Conservation (phyloP, 2,329 filamentous ascomycete species). For the Hypoxylon sp. region DNA sequence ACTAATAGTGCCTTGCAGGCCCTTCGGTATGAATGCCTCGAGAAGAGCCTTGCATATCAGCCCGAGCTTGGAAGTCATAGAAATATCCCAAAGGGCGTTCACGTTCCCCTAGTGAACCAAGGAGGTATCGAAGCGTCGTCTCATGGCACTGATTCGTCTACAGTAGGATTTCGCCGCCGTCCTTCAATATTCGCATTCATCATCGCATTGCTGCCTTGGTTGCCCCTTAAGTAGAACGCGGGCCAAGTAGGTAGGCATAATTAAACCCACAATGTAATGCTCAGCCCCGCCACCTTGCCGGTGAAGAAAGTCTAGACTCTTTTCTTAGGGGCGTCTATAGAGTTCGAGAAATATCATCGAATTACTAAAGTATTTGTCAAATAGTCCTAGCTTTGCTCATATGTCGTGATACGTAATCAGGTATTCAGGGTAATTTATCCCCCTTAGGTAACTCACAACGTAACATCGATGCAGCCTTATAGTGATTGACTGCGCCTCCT, state of each 20-base stretch:
- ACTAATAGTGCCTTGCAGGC: not conserved
- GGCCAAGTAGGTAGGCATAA: not conserved
- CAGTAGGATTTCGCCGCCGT: not conserved
- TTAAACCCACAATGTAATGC: not conserved
- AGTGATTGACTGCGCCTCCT: slow-evolving; percentile 11
- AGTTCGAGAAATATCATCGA: not conserved
- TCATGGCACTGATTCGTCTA: not conserved
- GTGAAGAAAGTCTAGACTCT: not conserved
- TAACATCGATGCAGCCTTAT: slow-evolving; percentile 10
- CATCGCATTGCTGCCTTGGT: slow-evolving; percentile 19
- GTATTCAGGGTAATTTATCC: slow-evolving; percentile 11
- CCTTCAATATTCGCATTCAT: slow-evolving; percentile 7
- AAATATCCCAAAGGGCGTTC: slow-evolving; percentile 20
- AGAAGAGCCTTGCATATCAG: not conserved
- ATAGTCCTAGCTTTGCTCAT: slow-evolving; percentile 18
- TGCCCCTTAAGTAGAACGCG: not conserved
- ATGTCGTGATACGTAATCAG: slow-evolving; percentile 5
- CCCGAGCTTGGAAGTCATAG: not conserved
- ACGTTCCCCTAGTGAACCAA: slow-evolving; percentile 11
- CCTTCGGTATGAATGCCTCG: not conserved
- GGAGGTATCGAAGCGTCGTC: not conserved
- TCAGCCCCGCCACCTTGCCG: not conserved
- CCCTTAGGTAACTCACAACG: not conserved
- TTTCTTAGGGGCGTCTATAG: not conserved
- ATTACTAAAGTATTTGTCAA: slow-evolving; percentile 15